Evolutionary conservation across 2,329 filamentous ascomycete genomes (phyloP).

Genomic region (Aureobasidium sp.): DNA sequence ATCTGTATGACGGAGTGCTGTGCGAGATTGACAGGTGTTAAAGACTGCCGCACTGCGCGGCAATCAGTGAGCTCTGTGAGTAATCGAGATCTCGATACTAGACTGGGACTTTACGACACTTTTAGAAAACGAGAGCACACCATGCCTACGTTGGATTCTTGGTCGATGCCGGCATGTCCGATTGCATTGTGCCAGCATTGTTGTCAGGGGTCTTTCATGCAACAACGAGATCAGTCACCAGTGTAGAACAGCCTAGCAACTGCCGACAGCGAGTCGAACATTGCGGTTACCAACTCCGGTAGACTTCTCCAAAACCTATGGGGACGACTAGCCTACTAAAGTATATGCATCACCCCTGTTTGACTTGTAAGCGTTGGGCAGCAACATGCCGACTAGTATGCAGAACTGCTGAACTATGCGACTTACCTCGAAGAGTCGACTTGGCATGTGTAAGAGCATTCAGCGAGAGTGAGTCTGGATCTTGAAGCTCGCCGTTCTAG

Average conservation of each 20-base stretch:
- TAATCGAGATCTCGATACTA: neutral
- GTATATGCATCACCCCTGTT: neutral
- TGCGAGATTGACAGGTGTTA: neutral
- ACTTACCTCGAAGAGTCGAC: neutral
- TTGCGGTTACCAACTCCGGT: neutral
- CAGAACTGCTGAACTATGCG: too few relatives aligned
- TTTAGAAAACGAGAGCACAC: neutral
- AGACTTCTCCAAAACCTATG: neutral
- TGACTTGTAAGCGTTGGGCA: constrained; percentile 4
- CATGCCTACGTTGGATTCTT: neutral
- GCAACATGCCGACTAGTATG: neutral
- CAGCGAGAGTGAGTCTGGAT: too few relatives aligned
- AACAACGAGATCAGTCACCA: neutral
- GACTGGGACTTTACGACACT: neutral
- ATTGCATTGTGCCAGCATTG: neutral
- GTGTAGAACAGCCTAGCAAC: neutral
- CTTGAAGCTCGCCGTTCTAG: neutral
- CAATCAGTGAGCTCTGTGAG: neutral
- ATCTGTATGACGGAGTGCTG: neutral
- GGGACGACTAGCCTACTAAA: neutral
- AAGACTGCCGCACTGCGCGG: neutral
- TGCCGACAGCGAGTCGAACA: neutral
- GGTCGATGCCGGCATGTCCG: neutral
- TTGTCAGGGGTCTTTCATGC: neutral
- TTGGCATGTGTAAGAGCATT: neutral